Conservation (phyloP, 164 flowering plant genomes). For the Echeveria elegans region DNA sequence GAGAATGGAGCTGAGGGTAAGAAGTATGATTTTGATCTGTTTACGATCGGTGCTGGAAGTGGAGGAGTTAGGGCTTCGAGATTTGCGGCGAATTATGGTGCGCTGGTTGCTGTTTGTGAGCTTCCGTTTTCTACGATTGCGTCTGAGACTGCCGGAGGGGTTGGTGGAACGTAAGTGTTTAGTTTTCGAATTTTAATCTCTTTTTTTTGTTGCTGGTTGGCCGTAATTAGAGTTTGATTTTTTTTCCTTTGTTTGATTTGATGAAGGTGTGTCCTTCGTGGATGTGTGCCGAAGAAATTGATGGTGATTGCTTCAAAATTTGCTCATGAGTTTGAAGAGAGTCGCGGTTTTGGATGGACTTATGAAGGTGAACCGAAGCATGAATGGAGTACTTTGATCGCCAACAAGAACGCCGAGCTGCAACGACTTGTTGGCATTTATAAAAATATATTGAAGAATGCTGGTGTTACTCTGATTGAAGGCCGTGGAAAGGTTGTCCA, state of each 20-base stretch:
- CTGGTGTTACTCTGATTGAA: slow-evolving; percentile 72
- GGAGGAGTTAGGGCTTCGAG: slow-evolving; percentile 80
- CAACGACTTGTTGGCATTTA: slow-evolving; percentile 92
- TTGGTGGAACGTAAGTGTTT: slow-evolving; percentile 86
- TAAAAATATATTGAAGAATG: slow-evolving; percentile 79
- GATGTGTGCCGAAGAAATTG: slow-evolving; percentile 95
- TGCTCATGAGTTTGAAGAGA: slow-evolving; percentile 92
- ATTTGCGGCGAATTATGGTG: slow-evolving; percentile 60
- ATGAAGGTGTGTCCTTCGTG: slow-evolving; percentile 91
- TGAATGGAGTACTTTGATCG: slow-evolving; percentile 89
- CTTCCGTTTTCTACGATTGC: slow-evolving; percentile 83
- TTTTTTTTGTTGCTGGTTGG: no score
- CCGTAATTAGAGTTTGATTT: no score
- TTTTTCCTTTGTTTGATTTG: neutral
- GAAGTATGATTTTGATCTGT: slow-evolving; percentile 63
- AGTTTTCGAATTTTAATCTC: neutral
- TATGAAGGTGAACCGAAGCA: slow-evolving; percentile 81
- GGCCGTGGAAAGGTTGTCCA: slow-evolving; percentile 99
- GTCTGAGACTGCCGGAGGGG: slow-evolving; percentile 79
- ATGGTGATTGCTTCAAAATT: slow-evolving; percentile 84
- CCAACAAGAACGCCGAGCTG: slow-evolving; percentile 94
- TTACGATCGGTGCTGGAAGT: slow-evolving; percentile 78
- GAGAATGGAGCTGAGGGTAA: slow-evolving; percentile 36
- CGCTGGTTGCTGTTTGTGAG: slow-evolving; percentile 80
- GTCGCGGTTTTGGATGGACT: slow-evolving; percentile 88